Evolutionary conservation across 2,329 filamentous ascomycete genomes (phyloP), one percentile per base, ranked within the genome.

Genomic region (Claviceps quebecensis): DNA sequence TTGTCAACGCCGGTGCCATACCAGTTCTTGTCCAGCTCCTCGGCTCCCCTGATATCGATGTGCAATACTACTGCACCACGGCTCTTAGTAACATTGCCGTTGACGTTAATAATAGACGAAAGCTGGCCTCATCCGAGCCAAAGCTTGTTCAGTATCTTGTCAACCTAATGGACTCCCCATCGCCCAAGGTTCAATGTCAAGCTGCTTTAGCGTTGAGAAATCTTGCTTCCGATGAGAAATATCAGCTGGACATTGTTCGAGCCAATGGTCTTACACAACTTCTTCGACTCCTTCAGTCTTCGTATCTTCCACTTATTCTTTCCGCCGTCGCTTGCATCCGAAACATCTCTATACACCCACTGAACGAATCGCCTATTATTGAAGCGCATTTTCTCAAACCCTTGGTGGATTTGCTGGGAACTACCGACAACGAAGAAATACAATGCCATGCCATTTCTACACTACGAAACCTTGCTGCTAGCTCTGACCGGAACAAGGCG

Each of bases 11-110:
- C 45, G 91, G 91, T 56, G 93, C 93, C n/a, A 96, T 98, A 57
- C 93, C 93, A 5, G 91, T 98, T 8, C 81, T 98, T 26, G 93
- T 98, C 41, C 89, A 96, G 64, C 81, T 98, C 23, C 82, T 98
- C 45, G 89, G 87, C 8, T 97, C 93, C 26, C 74, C 84, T 53
- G 93, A 98, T 63, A 90, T 96, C 58, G 93, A 98, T 64, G 93
- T 98, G 36, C 93, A 98, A 71, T 98, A 98, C 70, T 98, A 98
- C 71, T 98, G 93, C 72, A 98, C 93, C 17, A 98, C 93, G 4
- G 93, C 93, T 13, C 79, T 98, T 53, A 97, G 91, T 76, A 98
- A 98, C 67, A 98, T 98, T 60, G 93, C 93, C 6, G 93, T 98
- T 50, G 93, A 98, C 65, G 78, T 85, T 45, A 85, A 82, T 62